phyloP scores from a whole-genome alignment of 2,329 filamentous ascomycete species.

The Fusarium ramigenum region DNA sequence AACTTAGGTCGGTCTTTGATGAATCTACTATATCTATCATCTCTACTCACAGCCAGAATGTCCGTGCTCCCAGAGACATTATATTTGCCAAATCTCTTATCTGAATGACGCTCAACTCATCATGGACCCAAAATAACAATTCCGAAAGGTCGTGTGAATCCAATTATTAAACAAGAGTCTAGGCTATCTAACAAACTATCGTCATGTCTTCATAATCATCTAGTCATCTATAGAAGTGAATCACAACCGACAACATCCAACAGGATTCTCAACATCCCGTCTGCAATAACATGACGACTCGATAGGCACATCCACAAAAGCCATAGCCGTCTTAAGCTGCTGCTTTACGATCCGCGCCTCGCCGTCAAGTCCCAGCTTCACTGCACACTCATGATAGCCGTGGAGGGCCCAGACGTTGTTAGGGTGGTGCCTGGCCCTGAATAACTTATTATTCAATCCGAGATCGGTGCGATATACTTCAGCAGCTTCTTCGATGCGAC shows the following conservation, averaged over 20 bases:
- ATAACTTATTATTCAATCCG: constrained; percentile 65
- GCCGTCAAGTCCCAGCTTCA: constrained; percentile 54
- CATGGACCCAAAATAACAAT: background rate
- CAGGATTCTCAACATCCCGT: constrained; percentile 12
- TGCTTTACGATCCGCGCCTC: constrained; percentile 50
- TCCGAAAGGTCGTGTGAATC: background rate
- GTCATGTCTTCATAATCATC: background rate
- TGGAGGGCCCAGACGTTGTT: constrained; percentile 79
- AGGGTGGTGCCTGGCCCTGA: constrained; percentile 70
- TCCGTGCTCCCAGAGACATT: rapidly evolving
- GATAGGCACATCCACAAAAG: constrained; percentile 68
- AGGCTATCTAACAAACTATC: background rate
- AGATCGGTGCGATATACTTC: constrained; percentile 68
- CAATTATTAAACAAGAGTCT: background rate
- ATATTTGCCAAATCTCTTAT: background rate
- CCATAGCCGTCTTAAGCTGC: constrained; percentile 62
- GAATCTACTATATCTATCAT: background rate
- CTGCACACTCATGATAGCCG: constrained; percentile 74
- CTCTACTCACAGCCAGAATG: rapidly evolving
- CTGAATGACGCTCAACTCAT: background rate
- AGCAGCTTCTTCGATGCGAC: constrained; percentile 61
- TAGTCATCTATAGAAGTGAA: background rate
- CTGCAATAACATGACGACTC: constrained; percentile 43
- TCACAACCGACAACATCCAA: constrained; percentile 15
- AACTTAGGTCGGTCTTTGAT: background rate